Evolutionary conservation across 2,329 filamentous ascomycete species (phyloP).

Genomic region (Fusarium algeriense): DNA sequence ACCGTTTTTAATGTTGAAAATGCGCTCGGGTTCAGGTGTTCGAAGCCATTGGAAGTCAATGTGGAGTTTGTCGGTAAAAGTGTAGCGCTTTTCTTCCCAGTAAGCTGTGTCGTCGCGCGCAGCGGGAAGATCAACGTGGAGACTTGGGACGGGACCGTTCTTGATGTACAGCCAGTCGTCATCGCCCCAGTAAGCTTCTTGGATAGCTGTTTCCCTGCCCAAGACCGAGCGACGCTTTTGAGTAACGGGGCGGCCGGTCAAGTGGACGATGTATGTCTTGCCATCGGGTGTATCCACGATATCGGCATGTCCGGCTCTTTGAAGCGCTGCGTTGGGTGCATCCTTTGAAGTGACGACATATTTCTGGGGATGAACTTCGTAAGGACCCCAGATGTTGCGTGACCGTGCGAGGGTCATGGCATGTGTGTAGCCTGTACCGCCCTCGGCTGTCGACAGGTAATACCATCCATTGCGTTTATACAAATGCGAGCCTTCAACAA

Average conservation of each 20-base stretch:
- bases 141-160: constrained; percentile 66
- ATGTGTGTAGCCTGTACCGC: constrained; percentile 71
- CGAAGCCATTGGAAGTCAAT: constrained; percentile 70
- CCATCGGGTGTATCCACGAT: constrained; percentile 67
- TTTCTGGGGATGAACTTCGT: constrained; percentile 69
- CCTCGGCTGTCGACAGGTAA: constrained; percentile 70
- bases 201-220: constrained; percentile 68
- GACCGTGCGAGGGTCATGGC: constrained; percentile 69
- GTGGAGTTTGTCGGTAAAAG: constrained; percentile 60
- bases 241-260: constrained; percentile 63
- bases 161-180: constrained; percentile 75
- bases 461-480: constrained; percentile 71
- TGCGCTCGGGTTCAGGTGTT: constrained; percentile 66
- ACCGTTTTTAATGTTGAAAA: constrained; percentile 57
- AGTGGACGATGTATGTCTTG: constrained; percentile 65
- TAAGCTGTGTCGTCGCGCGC: constrained; percentile 61
- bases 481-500: constrained; percentile 69
- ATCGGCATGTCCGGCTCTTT: constrained; percentile 66
- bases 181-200: constrained; percentile 69
- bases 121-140: constrained; percentile 65
- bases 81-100: constrained; percentile 63
- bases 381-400: constrained; percentile 69
- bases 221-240: constrained; percentile 66
- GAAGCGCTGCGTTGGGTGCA: constrained; percentile 61
- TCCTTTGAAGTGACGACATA: constrained; percentile 68